A percentile compares a stretch with the other conserved stretches of the same genome.
Conservation (phyloP, 148 eudicot species). For the Nepenthes gracilis region DNA sequence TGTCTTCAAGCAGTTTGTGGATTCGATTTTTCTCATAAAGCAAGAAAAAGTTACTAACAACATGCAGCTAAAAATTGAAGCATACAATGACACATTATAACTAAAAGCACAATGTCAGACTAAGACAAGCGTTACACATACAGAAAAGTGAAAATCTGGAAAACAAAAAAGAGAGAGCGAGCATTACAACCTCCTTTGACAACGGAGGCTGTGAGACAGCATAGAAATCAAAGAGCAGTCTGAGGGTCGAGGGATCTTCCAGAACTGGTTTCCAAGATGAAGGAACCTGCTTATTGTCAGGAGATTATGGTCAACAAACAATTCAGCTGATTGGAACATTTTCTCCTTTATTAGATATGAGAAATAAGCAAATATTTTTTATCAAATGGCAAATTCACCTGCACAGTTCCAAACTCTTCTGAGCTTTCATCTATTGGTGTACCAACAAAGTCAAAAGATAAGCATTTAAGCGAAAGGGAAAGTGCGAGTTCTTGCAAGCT, state of each 20-base stretch:
- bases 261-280: constrained; percentile 72
- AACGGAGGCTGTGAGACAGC: constrained; percentile 67
- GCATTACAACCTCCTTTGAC: constrained; percentile 68
- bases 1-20: too few species aligned
- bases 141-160: not conserved
- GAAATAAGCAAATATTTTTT: not conserved
- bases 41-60: too few species aligned
- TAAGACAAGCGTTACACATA: not conserved
- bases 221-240: constrained; percentile 87
- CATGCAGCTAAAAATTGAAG: too few species aligned
- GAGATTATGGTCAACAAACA: constrained; percentile 8
- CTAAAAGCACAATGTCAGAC: too few species aligned
- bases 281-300: constrained; percentile 47
- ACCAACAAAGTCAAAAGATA: constrained; percentile 89
- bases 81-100: too few species aligned
- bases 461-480: constrained; percentile 73
- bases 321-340: not conserved
- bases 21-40: too few species aligned
- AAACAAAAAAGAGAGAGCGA: not conserved
- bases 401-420: constrained; percentile 90
- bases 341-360: not conserved
- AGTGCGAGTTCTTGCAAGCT: constrained; percentile 82
- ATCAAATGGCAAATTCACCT: constrained; percentile 28
- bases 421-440: constrained; percentile 91
- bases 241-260: constrained; percentile 76